These are phyloP conservation scores for Neurospora sublineolata DNA, from an alignment of 495 filamentous ascomycete genomes.

Conservation along the genomic window DNA sequence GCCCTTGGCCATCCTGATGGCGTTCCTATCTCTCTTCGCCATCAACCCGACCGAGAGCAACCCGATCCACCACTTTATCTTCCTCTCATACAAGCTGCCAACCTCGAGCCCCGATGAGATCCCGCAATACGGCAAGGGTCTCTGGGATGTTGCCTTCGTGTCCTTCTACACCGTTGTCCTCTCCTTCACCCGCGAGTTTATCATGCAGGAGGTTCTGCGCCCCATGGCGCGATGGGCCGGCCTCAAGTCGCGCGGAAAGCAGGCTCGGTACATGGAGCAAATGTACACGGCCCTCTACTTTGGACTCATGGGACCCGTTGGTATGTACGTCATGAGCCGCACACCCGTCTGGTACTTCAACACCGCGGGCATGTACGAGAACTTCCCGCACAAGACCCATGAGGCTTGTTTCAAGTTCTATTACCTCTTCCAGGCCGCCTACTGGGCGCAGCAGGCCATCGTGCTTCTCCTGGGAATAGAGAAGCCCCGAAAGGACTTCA, in stretches of 20 bases:
- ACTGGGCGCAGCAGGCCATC: conserved; percentile 93
- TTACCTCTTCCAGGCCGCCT: conserved; percentile 88
- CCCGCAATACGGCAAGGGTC: conserved; percentile 81
- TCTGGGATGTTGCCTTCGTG: conserved; percentile 74
- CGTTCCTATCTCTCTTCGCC: conserved; percentile 57
- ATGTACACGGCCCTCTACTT: conserved; percentile 97
- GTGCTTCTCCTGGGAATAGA: conserved; percentile 82
- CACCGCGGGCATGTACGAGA: conserved; percentile 79
- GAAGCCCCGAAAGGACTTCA: conserved; percentile 93
- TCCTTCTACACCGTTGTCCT: conserved; percentile 82
- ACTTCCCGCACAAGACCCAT: conserved; percentile 78
- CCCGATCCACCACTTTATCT: conserved; percentile 75
- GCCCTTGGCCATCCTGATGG: conserved; percentile 57
- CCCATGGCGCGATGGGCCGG: conserved; percentile 62
- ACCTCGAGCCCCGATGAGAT: conserved; percentile 37
- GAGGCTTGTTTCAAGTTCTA: conserved; percentile 89
- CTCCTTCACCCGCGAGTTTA: conserved; percentile 87
- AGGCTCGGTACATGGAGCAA: conserved; percentile 93
- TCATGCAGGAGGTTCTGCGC: conserved; percentile 86
- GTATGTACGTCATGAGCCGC: conserved; percentile 83
- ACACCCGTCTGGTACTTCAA: conserved; percentile 98
- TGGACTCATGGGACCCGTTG: conserved; percentile 68
- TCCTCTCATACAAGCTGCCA: conserved; percentile 80
- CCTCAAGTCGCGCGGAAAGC: conserved; percentile 65
- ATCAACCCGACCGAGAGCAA: conserved; percentile 73